phyloP scores from a whole-genome alignment of 2,329 filamentous ascomycete species.

The Chrysoporthe deuterocubensis region DNA sequence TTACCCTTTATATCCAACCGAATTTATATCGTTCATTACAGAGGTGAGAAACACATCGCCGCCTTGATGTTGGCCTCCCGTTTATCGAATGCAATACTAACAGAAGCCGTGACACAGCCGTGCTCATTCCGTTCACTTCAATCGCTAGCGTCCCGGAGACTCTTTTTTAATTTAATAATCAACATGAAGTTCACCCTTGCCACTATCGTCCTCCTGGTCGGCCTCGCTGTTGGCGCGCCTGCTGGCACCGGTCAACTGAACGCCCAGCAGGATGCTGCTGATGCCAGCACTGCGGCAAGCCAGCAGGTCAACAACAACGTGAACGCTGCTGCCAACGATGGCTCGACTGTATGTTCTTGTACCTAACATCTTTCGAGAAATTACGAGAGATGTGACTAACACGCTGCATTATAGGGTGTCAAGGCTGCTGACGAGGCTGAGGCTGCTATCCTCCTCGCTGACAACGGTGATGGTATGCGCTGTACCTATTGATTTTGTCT shows the following conservation, averaged over 20 bases:
- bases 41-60: conserved; percentile 11
- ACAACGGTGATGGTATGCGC: conserved; percentile 24
- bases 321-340: conserved; percentile 21
- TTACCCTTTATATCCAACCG: not conserved
- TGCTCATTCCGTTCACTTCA: conserved; percentile 23
- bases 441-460: conserved; percentile 20
- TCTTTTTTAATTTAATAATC: conserved; percentile 9
- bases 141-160: conserved; percentile 14
- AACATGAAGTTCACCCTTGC: conserved; percentile 25
- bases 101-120: conserved; percentile 9
- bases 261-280: conserved; percentile 5
- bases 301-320: conserved; percentile 3
- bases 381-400: not conserved
- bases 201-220: conserved; percentile 20
- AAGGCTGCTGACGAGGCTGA: conserved; percentile 21
- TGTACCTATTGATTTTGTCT: not conserved
- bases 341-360: not conserved
- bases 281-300: not conserved
- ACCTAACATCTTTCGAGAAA: not conserved
- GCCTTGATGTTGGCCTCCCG: not conserved
- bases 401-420: conserved; percentile 1
- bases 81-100: not conserved
- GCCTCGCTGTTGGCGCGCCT: conserved; percentile 21
- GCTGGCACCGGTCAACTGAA: conserved; percentile 15
- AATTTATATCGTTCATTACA: conserved; percentile 16